Conservation (phyloP, 805 yeast species). For the Barnettozyma botsteinii region DNA sequence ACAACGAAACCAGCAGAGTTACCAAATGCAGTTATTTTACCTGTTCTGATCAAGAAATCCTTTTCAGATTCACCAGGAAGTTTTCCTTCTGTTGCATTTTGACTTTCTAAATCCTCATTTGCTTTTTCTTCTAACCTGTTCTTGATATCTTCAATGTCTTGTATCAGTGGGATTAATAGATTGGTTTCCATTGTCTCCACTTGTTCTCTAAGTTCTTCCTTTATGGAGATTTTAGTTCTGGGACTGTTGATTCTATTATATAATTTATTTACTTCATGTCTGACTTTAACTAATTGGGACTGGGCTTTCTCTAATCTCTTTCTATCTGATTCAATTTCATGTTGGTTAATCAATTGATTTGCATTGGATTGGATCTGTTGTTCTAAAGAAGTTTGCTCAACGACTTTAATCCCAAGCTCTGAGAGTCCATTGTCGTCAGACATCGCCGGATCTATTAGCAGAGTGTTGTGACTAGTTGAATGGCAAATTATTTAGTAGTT, state of each 20-base stretch:
- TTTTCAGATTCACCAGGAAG: constrained; percentile 71
- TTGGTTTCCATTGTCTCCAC: constrained; percentile 42
- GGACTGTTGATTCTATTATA: constrained; percentile 44
- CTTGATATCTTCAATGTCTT: constrained; percentile 60
- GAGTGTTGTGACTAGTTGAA: no score
- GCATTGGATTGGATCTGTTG: constrained; percentile 65
- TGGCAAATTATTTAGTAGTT: no score
- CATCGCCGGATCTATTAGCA: background rate
- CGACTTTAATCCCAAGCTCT: constrained; percentile 45
- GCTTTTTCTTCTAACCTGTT: constrained; percentile 35
- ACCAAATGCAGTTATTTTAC: constrained; percentile 92
- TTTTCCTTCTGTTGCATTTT: constrained; percentile 18
- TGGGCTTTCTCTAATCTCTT: constrained; percentile 68
- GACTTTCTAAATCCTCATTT: constrained; percentile 10
- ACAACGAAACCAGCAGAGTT: constrained; percentile 48
- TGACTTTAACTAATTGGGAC: constrained; percentile 39
- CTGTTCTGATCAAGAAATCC: constrained; percentile 81
- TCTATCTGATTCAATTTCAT: constrained; percentile 67
- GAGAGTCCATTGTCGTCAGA: background rate
- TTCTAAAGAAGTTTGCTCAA: constrained; percentile 81
- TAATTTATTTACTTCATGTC: constrained; percentile 40
- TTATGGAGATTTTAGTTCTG: constrained; percentile 58
- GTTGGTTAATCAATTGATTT: constrained; percentile 48
- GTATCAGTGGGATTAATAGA: constrained; percentile 47
- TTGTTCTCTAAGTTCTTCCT: constrained; percentile 48